These are phyloP conservation scores for Saxophila tyrrhenica DNA, from an alignment of 495 filamentous ascomycete genomes.

Conservation along the genomic window DNA sequence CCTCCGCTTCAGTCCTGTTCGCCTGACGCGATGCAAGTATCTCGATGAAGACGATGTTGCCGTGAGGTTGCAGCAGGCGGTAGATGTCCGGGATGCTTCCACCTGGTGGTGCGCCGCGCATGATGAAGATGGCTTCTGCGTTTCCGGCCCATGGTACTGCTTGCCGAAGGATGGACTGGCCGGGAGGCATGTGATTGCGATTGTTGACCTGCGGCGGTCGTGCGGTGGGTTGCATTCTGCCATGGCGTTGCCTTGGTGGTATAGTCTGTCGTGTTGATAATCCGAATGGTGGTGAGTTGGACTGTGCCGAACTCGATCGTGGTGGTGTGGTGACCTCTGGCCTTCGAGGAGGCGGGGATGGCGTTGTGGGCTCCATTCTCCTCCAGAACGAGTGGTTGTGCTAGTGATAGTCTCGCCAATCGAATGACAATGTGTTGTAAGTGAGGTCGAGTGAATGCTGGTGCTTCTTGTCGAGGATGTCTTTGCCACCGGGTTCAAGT, in stretches of 20 bases:
- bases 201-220: not conserved
- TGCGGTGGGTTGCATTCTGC: not conserved
- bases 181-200: not conserved
- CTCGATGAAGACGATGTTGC: slow-evolving; percentile 17
- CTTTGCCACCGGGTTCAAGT: no score
- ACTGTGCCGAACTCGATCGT: not conserved
- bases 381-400: no score
- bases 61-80: slow-evolving; percentile 8
- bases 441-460: no score
- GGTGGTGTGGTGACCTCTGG: not conserved
- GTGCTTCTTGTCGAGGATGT: no score
- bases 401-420: no score
- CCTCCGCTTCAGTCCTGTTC: slow-evolving; percentile 3
- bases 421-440: no score
- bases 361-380: no score
- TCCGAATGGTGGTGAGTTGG: not conserved
- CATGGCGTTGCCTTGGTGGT: not conserved
- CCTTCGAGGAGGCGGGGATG: no score
- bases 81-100: slow-evolving; percentile 18
- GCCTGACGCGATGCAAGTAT: not conserved
- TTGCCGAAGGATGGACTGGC: not conserved
- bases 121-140: slow-evolving; percentile 6
- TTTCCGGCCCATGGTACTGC: not conserved
- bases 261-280: not conserved
- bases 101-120: slow-evolving; percentile 5